These are phyloP conservation scores for Medicago arabica DNA, from an alignment of 306 rosid species.

Conservation along the genomic window DNA sequence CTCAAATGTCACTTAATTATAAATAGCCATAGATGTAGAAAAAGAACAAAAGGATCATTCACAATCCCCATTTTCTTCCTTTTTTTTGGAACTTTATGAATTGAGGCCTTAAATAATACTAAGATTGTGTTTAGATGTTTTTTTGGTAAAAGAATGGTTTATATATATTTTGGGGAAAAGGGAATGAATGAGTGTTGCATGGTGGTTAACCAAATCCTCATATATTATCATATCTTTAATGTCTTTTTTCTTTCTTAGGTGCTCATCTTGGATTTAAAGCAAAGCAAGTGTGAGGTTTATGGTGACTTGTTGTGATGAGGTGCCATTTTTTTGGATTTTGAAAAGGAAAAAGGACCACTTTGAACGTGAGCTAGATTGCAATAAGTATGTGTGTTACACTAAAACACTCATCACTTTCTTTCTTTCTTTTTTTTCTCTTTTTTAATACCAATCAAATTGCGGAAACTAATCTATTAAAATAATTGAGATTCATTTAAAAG, in stretches of 20 bases:
- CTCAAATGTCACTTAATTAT: constrained; percentile 37
- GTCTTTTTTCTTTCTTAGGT: constrained; percentile 36
- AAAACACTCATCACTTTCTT: neutral
- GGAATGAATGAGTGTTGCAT: constrained; percentile 29
- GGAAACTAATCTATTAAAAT: too few relatives aligned
- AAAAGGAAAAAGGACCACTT: constrained; percentile 35
- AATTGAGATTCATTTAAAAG: neutral
- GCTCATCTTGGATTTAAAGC: constrained; percentile 46
- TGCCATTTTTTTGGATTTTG: constrained; percentile 25
- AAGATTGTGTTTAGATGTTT: neutral
- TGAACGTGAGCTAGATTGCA: constrained; percentile 12
- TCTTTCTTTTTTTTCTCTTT: too few relatives aligned
- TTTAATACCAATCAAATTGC: too few relatives aligned
- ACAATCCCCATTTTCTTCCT: too few relatives aligned
- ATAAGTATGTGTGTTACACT: neutral
- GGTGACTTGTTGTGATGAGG: constrained; percentile 36
- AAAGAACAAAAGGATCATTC: constrained; percentile 5
- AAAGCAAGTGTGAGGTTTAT: constrained; percentile 38
- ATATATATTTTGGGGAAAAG: neutral
- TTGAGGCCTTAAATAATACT: neutral
- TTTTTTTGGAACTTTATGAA: too few relatives aligned
- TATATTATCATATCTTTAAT: neutral
- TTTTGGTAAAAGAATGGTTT: neutral
- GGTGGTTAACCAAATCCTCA: constrained; percentile 20
- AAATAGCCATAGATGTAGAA: constrained; percentile 9